Conservation (phyloP, 1,139 yeast genomes). For the Hansenula lynferdii region DNA sequence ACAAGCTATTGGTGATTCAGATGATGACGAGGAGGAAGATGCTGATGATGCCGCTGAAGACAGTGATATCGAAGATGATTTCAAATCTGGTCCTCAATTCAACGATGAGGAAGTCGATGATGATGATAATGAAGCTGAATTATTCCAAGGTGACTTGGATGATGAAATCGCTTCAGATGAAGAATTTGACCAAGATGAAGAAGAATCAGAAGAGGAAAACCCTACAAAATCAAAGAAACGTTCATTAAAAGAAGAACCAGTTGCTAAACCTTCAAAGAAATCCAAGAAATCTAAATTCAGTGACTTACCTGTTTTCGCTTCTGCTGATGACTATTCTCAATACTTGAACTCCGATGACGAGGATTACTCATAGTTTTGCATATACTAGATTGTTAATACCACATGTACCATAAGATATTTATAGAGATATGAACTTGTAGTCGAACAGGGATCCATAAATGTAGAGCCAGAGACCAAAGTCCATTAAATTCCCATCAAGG, state of each 20-base stretch:
- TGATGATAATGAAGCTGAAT: constrained; percentile 23
- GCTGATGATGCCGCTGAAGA: constrained; percentile 26
- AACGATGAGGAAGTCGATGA: constrained; percentile 19
- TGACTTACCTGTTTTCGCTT: constrained; percentile 80
- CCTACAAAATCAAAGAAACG: constrained; percentile 19
- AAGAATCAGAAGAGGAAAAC: constrained; percentile 19
- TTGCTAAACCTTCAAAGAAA: constrained; percentile 29
- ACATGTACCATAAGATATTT: not conserved
- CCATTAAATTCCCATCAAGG: no score
- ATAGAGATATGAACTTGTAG: no score
- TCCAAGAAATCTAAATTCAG: constrained; percentile 57
- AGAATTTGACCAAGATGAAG: constrained; percentile 21
- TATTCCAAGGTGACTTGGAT: constrained; percentile 25
- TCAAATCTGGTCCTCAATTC: constrained; percentile 18
- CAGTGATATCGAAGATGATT: constrained; percentile 29
- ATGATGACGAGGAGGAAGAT: constrained; percentile 22
- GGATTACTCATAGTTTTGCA: constrained; percentile 18
- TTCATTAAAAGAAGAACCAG: constrained; percentile 14
- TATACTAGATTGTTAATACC: not conserved
- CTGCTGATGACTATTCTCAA: constrained; percentile 83
- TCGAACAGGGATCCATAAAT: no score
- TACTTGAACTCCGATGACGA: constrained; percentile 65
- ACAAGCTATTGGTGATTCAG: constrained; percentile 17
- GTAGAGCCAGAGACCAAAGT: no score
- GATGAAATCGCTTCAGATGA: constrained; percentile 24